phyloP scores from a whole-genome alignment of 495 filamentous ascomycete species.

The Penicillium waksmanii region DNA sequence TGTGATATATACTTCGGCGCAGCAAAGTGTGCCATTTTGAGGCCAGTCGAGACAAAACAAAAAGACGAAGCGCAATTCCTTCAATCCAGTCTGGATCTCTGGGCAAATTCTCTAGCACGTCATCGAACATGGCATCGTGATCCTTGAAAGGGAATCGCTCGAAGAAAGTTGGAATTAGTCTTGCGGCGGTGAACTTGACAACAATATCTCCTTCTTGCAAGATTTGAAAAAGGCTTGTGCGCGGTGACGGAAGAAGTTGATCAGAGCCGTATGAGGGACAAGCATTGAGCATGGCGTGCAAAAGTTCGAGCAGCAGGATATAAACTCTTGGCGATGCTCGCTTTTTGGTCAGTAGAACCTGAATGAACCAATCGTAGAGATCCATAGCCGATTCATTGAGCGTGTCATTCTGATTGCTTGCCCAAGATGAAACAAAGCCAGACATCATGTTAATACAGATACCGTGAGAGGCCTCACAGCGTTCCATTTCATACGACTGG shows the following conservation, averaged over 20 bases:
- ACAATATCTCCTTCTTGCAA: conserved; percentile 66
- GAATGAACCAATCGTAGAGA: conserved; percentile 81
- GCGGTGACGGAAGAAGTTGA: conserved; percentile 63
- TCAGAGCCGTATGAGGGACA: conserved; percentile 64
- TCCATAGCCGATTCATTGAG: conserved; percentile 66
- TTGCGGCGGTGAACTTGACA: conserved; percentile 76
- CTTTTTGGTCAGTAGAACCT: conserved; percentile 60
- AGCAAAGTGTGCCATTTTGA: conserved; percentile 80
- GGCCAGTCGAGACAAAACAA: conserved; percentile 73
- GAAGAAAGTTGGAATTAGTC: conserved; percentile 74
- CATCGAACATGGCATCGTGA: conserved; percentile 80
- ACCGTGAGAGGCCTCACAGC: conserved; percentile 75
- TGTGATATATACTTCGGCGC: conserved; percentile 84
- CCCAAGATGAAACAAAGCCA: conserved; percentile 68
- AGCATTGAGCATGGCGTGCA: conserved; percentile 67
- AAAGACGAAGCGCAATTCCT: conserved; percentile 83
- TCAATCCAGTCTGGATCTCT: conserved; percentile 70
- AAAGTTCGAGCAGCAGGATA: conserved; percentile 63
- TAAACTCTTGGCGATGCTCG: conserved; percentile 70
- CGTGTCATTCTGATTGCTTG: conserved; percentile 50
- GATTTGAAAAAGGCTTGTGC: conserved; percentile 75
- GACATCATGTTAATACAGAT: conserved; percentile 72
- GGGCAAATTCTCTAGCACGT: conserved; percentile 74
- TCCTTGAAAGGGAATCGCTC: conserved; percentile 73
- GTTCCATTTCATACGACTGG: conserved; percentile 62